Conservation (phyloP, 805 yeast genomes). For the Candida incommunis region DNA sequence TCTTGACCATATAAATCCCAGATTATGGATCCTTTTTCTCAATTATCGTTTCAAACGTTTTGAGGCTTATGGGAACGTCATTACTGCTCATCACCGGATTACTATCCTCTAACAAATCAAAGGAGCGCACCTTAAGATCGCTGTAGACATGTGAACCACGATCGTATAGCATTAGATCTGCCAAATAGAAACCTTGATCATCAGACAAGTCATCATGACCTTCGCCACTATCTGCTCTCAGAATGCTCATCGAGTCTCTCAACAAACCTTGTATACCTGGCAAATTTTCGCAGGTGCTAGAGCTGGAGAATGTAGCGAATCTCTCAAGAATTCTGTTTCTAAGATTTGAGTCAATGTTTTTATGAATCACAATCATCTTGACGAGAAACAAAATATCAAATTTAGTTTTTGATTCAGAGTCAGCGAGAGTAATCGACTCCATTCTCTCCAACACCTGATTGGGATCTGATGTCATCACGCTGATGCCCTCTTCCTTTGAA, state of each 20-base stretch:
- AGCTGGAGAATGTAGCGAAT: background rate
- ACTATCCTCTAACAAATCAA: conserved; percentile 47
- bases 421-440: background rate
- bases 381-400: conserved; percentile 12
- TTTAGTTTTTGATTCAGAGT: background rate
- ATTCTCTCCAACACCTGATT: background rate
- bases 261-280: background rate
- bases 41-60: conserved; percentile 37
- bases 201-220: conserved; percentile 6
- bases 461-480: background rate
- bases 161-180: conserved; percentile 18
- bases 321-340: background rate
- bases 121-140: conserved; percentile 31
- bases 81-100: conserved; percentile 32
- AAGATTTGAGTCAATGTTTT: background rate
- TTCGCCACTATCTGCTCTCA: background rate
- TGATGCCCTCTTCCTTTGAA: conserved; percentile 5
- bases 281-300: background rate
- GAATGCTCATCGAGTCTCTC: background rate
- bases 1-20: no score
- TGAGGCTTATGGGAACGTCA: conserved; percentile 40
- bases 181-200: conserved; percentile 2
- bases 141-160: conserved; percentile 17
- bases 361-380: conserved; percentile 15
- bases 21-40: conserved; percentile 31